phyloP scores from a whole-genome alignment of 768 basidiomycete species.

The Lactarius indigo region DNA sequence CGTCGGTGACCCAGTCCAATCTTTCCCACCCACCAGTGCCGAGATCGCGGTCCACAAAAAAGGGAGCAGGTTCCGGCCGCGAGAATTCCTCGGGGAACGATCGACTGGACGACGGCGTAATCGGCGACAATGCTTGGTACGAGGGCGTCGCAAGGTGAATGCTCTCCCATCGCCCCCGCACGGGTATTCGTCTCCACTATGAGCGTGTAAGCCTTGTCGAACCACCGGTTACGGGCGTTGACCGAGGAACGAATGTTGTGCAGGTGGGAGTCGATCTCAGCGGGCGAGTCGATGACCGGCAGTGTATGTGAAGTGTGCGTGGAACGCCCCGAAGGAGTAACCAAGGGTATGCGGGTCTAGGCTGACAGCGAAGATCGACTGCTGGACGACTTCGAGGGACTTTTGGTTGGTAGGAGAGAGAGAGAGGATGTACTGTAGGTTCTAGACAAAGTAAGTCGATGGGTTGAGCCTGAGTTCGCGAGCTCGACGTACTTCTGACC shows the following conservation, averaged over 20 bases:
- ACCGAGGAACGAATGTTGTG: conserved; percentile 64
- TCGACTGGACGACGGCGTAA: conserved; percentile 68
- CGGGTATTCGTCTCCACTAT: conserved; percentile 82
- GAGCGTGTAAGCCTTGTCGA: conserved; percentile 82
- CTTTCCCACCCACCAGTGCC: conserved; percentile 46
- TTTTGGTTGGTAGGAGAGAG: conserved; percentile 61
- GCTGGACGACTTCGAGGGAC: conserved; percentile 61
- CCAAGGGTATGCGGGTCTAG: conserved; percentile 64
- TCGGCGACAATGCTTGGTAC: conserved; percentile 86
- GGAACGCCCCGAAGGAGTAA: conserved; percentile 33
- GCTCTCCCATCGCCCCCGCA: conserved; percentile 86
- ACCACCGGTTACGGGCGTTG: conserved; percentile 78
- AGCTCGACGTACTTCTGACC: conserved; percentile 60
- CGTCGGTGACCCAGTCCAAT: conserved; percentile 74
- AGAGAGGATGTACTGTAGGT: conserved; percentile 62
- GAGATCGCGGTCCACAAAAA: conserved; percentile 18
- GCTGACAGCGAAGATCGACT: conserved; percentile 75
- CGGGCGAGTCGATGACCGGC: conserved; percentile 22
- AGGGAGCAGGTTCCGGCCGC: conserved; percentile 19
- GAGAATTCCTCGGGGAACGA: conserved; percentile 52
- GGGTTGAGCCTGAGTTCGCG: neutral
- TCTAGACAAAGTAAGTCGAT: conserved; percentile 42
- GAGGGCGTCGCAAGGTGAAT: conserved; percentile 86
- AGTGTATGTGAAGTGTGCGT: neutral
- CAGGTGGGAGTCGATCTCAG: conserved; percentile 67